phyloP scores from a whole-genome alignment of 129 eudicot species.

The Mikania micrantha region DNA sequence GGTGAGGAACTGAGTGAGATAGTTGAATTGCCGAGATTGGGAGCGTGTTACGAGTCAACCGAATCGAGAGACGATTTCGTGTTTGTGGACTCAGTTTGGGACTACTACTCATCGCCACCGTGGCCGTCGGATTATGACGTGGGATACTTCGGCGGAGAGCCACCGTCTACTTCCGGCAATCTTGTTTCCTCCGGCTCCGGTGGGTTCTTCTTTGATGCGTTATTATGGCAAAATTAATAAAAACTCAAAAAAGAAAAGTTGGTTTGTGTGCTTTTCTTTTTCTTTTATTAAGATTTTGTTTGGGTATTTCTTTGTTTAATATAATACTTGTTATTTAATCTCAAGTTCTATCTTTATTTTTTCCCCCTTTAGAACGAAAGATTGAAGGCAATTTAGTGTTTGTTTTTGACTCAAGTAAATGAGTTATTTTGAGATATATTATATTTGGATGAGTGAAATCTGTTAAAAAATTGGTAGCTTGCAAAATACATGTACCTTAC shows the following conservation, averaged over 20 bases:
- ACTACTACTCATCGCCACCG: conserved; percentile 25
- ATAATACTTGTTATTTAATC: background rate
- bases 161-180: conserved; percentile 13
- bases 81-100: conserved; percentile 36
- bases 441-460: too few species aligned
- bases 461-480: too few species aligned
- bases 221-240: conserved; percentile 53
- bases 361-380: too few species aligned
- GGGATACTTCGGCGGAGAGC: conserved; percentile 18
- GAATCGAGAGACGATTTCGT: conserved; percentile 42
- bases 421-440: too few species aligned
- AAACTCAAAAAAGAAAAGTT: background rate
- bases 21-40: conserved; percentile 61
- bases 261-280: conserved; percentile 16
- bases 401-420: too few species aligned
- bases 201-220: conserved; percentile 35
- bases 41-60: conserved; percentile 44
- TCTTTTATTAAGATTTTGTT: conserved; percentile 1
- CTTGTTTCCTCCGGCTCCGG: conserved; percentile 22
- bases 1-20: conserved; percentile 55
- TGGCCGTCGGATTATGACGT: conserved; percentile 35
- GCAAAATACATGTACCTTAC: too few species aligned
- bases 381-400: too few species aligned
- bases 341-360: background rate
- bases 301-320: conserved; percentile 2